Conservation (phyloP, 1,284 basidiomycete species). For the Ustilago trichophora region DNA sequence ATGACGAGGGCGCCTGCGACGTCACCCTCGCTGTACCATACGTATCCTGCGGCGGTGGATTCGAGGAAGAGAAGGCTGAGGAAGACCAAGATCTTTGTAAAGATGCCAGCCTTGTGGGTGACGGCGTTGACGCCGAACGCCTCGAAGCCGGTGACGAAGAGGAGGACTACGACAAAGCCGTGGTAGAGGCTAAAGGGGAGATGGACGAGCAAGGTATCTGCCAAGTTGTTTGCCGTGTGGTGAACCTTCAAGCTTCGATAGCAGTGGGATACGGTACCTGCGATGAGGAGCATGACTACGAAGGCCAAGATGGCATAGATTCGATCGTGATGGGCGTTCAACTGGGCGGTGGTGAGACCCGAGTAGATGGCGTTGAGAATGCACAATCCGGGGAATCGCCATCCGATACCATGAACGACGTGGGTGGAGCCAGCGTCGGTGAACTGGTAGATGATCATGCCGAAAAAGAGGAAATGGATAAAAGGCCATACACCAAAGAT, state of each 20-base stretch:
- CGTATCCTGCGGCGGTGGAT: conserved; percentile 87
- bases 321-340: conserved; percentile 67
- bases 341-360: conserved; percentile 70
- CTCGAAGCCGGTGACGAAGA: conserved; percentile 86
- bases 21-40: conserved; percentile 83
- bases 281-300: conserved; percentile 83
- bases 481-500: conserved; percentile 80
- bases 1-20: conserved; percentile 86
- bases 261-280: conserved; percentile 83
- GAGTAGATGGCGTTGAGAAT: conserved; percentile 86
- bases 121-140: conserved; percentile 85
- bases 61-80: conserved; percentile 92
- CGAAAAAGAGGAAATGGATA: conserved; percentile 85
- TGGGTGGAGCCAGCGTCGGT: conserved; percentile 76
- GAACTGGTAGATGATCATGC: conserved; percentile 67
- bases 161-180: conserved; percentile 91
- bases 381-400: conserved; percentile 86
- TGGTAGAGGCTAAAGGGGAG: conserved; percentile 74
- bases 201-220: conserved; percentile 70
- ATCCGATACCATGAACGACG: conserved; percentile 84
- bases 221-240: conserved; percentile 73
- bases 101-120: conserved; percentile 76
- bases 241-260: conserved; percentile 91
- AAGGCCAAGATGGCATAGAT: conserved; percentile 82
- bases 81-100: conserved; percentile 94